These are phyloP conservation scores for Brassica napus DNA, from an alignment of 345 rosid genomes.

Conservation along the genomic window DNA sequence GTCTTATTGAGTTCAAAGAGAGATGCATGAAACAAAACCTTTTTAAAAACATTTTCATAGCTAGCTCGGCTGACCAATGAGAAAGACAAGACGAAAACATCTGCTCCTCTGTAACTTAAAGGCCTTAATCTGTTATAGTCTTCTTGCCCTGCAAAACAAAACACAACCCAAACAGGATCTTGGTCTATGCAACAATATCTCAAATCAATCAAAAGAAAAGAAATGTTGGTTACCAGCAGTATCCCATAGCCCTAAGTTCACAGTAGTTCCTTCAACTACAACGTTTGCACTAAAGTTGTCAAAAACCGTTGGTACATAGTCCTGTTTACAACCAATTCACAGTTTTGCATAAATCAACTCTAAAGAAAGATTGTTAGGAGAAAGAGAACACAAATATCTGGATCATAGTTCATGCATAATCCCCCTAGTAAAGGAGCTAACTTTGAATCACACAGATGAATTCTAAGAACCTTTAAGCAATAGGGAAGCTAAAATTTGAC, in stretches of 20 bases:
- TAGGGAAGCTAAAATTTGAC: constrained; percentile 3
- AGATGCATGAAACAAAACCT: constrained; percentile 49
- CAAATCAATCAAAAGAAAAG: not conserved
- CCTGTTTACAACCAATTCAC: constrained; percentile 52
- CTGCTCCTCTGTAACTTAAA: constrained; percentile 97
- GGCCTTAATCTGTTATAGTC: constrained; percentile 97
- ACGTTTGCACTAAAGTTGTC: constrained; percentile 99
- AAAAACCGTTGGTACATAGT: constrained; percentile 94
- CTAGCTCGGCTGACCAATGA: constrained; percentile 94
- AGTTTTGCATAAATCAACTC: constrained; percentile 10
- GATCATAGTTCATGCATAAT: not conserved
- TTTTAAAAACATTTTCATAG: constrained; percentile 88
- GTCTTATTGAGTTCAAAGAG: not conserved
- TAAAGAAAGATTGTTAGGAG: not conserved
- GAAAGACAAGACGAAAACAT: constrained; percentile 93
- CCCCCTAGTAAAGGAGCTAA: constrained; percentile 17
- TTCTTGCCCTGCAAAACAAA: constrained; percentile 70
- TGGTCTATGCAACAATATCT: not conserved
- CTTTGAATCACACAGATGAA: constrained; percentile 22
- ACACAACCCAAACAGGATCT: not conserved
- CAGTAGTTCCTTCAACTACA: constrained; percentile 86
- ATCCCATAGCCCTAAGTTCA: constrained; percentile 96
- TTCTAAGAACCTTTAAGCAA: constrained; percentile 1
- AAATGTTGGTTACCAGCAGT: constrained; percentile 78
- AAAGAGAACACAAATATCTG: not conserved